phyloP scores from a whole-genome alignment of 2,329 filamentous ascomycete genomes.

The Pseudogymnoascus sp. region DNA sequence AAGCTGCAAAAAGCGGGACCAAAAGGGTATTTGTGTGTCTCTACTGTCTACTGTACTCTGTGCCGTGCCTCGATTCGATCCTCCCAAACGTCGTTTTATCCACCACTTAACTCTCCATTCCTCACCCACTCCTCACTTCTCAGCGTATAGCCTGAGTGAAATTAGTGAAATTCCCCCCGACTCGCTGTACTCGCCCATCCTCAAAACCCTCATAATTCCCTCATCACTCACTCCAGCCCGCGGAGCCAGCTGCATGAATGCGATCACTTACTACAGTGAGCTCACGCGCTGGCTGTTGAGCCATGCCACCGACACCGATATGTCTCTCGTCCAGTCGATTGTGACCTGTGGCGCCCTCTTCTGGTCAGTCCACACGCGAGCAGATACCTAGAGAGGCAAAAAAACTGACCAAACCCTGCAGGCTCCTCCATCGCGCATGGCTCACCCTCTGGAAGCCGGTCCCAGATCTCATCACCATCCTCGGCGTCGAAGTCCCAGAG shows the following conservation, averaged over 20 bases:
- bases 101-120: background rate
- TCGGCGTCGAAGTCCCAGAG: slow-evolving; percentile 89
- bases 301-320: slow-evolving; percentile 26
- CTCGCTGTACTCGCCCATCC: background rate
- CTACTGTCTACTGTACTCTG: background rate
- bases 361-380: slow-evolving; percentile 21
- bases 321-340: slow-evolving; percentile 27
- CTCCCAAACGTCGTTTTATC: background rate
- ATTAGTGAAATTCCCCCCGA: background rate
- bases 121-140: background rate
- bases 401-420: slow-evolving; percentile 28
- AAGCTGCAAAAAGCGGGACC: slow-evolving; percentile 7
- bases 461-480: slow-evolving; percentile 78
- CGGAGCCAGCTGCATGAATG: slow-evolving; percentile 26
- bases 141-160: background rate
- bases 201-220: background rate
- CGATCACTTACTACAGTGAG: slow-evolving; percentile 23
- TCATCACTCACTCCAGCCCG: background rate
- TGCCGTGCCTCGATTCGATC: background rate
- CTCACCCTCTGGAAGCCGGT: slow-evolving; percentile 87
- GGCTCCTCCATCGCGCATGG: slow-evolving; percentile 78
- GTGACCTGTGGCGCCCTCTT: slow-evolving; percentile 26
- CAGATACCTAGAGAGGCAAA: background rate
- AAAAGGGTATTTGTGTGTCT: background rate
- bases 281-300: slow-evolving; percentile 26